Base-by-base conservation (phyloP, 176 grass and related monocot genomes). In the Carex myosuroides region DNA sequence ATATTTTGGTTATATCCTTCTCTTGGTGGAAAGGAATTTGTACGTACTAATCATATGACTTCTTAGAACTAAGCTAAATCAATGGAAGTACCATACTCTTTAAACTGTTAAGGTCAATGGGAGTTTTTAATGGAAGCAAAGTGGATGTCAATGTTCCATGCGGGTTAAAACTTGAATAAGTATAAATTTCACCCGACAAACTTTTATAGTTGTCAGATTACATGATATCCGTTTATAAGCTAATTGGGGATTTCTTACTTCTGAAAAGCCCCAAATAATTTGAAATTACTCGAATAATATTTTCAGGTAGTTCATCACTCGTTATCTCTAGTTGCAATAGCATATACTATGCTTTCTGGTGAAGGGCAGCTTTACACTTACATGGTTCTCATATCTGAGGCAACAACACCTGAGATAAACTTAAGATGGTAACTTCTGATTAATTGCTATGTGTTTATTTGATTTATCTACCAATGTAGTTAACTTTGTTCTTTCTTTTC, bases 371-470 rank as follows among this genome's bases (percentile, higher is more conserved):
- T 95, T 14, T 99, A 99, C 74, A 99, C 96, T 79, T 99, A 92
- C 76, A 99, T 99, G 96, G 92, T 98, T 87, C 92, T 98, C 37
- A 92, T 94, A 17, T 99, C 96, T 84, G 96, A 99, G 92, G 85
- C 84, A 76, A 99, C 96, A n/a, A 99, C 96, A 39, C 96, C 96
- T 81, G 96, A 89, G 85, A 91, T 99, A 76, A 99, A 99, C 82
- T 86, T 99, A 46, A 90, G 96, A 89, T 99, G 96, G 96, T 99
- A 93, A 86, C 8, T 88, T 89, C 88, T 17, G 73, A 79, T 85
- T 22, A 64, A 84, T 86, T 62, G 76, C 64, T 54, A 33, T 8
- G 50, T 3, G 3, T 66, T 82, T 64, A 60, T 74, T 64, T 61
- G 33, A 84, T 81, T 37, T 78, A 61, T 86, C 82, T 85, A 39